Evolutionary conservation across 2,329 filamentous ascomycete genomes (phyloP), one percentile per base, ranked within the genome.

Genomic region (Fusarium newnesense): DNA sequence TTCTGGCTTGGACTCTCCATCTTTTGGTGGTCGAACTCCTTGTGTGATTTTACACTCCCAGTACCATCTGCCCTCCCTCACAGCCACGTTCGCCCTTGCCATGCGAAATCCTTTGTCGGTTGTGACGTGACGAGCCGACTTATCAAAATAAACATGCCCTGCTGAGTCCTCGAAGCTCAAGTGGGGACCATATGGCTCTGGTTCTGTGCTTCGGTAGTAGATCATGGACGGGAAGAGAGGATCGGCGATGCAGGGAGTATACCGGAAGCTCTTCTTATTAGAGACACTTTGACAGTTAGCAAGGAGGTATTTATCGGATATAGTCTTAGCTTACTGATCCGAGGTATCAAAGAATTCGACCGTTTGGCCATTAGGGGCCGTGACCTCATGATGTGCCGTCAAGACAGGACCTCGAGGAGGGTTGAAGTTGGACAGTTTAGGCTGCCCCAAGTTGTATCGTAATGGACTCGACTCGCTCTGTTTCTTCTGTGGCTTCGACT

Each of bases 151-250:
- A 80, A 98, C 93, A 80, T 94, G 93, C 15, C 92, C 91, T 39
- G 96, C 94, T 39, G 93, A 92, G 82, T 99, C 96, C 80, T 98
- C 96, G 79, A 96, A 97, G 84, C 93, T 97, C 81, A 99, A 92
- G 63, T 95, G 92, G 9, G 96, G 89, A 37, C 92, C 90, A 78
- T 94, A 95, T 0, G 97, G 96, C 67, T 91, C 91, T 10, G 94
- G 90, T 79, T 98, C 96, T 47, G 94, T 96, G 75, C 94, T 92
- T 69, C 95, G 92, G 83, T 97, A 98, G 85, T 93, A 96, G 77
- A 97, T 90, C 72, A 91, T 95, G 72, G 95, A 94, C 11, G 94
- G 92, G 78, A 98, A 97, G 26, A 89, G 87, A 3, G 95, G 94
- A 75, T 98, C 95, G 75, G 95, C 94, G 74, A 98, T 95, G 80